Evolutionary conservation across 1,284 basidiomycete species (phyloP).

Genomic region (Taiwanofungus camphoratus): DNA sequence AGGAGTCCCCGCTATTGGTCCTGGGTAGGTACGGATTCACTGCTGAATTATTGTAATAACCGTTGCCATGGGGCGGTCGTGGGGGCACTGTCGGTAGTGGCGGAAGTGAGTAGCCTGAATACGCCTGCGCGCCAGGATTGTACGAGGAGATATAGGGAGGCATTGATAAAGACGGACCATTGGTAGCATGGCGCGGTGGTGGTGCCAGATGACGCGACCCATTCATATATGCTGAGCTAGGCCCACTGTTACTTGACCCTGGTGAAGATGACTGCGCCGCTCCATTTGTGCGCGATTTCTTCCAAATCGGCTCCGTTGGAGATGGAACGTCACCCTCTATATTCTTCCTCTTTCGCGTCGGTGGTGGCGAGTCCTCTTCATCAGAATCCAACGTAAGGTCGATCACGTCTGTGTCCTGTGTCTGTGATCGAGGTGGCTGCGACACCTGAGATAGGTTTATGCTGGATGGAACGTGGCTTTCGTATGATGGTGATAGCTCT

Average conservation of each 20-base stretch:
- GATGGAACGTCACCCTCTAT: constrained; percentile 46
- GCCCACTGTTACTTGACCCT: constrained; percentile 1
- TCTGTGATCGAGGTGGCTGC: constrained; percentile 21
- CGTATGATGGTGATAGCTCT: constrained; percentile 59
- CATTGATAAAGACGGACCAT: constrained; percentile 6
- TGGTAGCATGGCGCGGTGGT: constrained; percentile 4
- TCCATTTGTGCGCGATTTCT: constrained; percentile 54
- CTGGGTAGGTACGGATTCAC: constrained; percentile 12
- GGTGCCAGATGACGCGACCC: constrained; percentile 13
- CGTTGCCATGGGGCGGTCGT: constrained; percentile 7
- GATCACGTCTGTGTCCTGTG: constrained; percentile 48
- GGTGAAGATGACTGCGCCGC: constrained; percentile 15
- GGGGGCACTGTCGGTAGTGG: constrained; percentile 9
- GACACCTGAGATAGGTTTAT: constrained; percentile 24
- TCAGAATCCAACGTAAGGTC: constrained; percentile 77
- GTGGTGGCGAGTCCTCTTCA: constrained; percentile 44
- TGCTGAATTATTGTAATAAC: constrained; percentile 10
- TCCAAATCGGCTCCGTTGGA: constrained; percentile 64
- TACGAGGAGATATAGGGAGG: constrained; percentile 13
- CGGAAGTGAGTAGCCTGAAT: constrained; percentile 6
- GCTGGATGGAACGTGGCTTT: constrained; percentile 31
- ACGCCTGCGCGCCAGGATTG: constrained; percentile 10
- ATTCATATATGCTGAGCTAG: constrained; percentile 6
- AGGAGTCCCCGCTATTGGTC: constrained; percentile 12
- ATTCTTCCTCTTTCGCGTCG: constrained; percentile 40